These are phyloP conservation scores for Dovyalis caffra DNA, from an alignment of 345 rosid species.

Conservation along the genomic window DNA sequence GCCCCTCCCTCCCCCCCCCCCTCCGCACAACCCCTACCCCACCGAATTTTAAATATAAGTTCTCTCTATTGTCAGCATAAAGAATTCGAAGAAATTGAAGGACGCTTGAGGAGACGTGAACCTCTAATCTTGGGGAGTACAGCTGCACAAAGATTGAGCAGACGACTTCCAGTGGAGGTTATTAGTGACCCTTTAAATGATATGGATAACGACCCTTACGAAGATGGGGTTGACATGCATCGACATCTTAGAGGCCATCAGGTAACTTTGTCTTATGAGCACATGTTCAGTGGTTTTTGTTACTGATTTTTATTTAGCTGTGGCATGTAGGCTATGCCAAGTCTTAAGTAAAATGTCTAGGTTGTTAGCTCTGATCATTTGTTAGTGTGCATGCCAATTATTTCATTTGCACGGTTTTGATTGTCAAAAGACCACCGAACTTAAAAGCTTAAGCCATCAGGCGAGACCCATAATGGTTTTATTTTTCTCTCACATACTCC, in stretches of 20 bases:
- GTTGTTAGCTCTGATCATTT: not conserved
- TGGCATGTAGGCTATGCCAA: not conserved
- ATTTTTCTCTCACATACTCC: not conserved
- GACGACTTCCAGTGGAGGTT: slow-evolving; percentile 75
- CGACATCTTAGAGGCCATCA: slow-evolving; percentile 59
- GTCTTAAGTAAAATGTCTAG: not conserved
- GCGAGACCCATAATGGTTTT: not conserved
- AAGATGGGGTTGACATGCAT: slow-evolving; percentile 68
- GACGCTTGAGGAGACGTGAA: slow-evolving; percentile 70
- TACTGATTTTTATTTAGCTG: not conserved
- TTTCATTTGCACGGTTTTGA: not conserved
- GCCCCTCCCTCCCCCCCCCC: too few species aligned
- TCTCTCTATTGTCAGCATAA: slow-evolving; percentile 63
- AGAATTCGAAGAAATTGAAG: slow-evolving; percentile 95
- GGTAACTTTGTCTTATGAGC: slow-evolving; percentile 32
- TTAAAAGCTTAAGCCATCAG: not conserved
- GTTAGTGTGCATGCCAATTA: not conserved
- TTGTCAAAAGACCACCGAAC: not conserved
- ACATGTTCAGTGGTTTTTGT: not conserved
- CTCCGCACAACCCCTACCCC: too few species aligned
- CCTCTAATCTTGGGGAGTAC: slow-evolving; percentile 81
- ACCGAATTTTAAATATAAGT: slow-evolving; percentile 3
- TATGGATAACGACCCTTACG: slow-evolving; percentile 75
- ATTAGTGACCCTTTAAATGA: slow-evolving; percentile 83
- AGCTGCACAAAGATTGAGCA: slow-evolving; percentile 79